These are phyloP conservation scores for Russula sp. DNA, from an alignment of 768 basidiomycete genomes.

Conservation along the genomic window DNA sequence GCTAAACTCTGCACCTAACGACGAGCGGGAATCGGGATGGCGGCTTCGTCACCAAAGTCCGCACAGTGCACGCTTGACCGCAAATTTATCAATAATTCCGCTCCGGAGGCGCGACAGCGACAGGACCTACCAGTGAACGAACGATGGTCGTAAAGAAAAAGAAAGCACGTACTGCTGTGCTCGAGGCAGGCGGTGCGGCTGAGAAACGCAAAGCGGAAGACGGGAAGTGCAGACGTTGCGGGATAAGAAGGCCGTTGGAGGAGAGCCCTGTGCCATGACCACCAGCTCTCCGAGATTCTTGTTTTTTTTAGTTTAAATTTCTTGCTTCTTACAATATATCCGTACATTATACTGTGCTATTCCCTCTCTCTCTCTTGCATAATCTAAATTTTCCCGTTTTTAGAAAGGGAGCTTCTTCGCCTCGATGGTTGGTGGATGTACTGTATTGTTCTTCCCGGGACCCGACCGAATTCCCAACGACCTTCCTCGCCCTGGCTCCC, in stretches of 20 bases:
- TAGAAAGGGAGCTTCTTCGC: conserved; percentile 49
- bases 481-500: conserved; percentile 69
- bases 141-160: conserved; percentile 86
- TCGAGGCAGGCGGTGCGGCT: conserved; percentile 33
- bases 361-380: too few species aligned
- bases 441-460: conserved; percentile 69
- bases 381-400: conserved; percentile 13
- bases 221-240: conserved; percentile 45
- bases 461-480: conserved; percentile 83
- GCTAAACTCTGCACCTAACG: conserved; percentile 76
- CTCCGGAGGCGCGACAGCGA: conserved; percentile 37
- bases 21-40: conserved; percentile 43
- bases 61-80: conserved; percentile 68
- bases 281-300: background rate
- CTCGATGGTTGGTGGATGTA: conserved; percentile 55
- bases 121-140: conserved; percentile 61
- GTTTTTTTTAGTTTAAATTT: background rate
- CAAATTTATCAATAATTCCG: conserved; percentile 60
- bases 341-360: conserved; percentile 19
- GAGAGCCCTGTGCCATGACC: conserved; percentile 31
- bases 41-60: conserved; percentile 64
- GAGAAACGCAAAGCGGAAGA: conserved; percentile 73
- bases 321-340: background rate
- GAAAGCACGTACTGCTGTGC: conserved; percentile 36
- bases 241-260: conserved; percentile 70